Conservation (phyloP, 2,329 filamentous ascomycete species). For the Phyllosticta citribraziliensis region DNA sequence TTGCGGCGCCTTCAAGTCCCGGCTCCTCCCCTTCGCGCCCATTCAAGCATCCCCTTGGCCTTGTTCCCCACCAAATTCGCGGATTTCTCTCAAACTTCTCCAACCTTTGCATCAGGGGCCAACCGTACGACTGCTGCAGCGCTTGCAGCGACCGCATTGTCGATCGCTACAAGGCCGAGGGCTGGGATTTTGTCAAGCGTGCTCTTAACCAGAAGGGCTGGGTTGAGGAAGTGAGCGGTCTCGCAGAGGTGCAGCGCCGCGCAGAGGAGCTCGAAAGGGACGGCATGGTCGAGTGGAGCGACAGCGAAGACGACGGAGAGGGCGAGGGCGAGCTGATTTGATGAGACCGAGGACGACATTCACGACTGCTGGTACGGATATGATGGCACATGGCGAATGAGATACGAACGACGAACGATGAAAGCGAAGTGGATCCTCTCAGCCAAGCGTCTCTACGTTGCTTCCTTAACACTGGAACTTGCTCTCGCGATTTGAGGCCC, state of each 20-base stretch:
- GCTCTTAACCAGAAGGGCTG: constrained; percentile 68
- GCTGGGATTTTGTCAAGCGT: constrained; percentile 68
- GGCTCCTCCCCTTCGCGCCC: constrained; percentile 16
- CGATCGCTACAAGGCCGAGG: constrained; percentile 54
- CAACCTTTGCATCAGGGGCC: constrained; percentile 62
- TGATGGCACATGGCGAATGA: not conserved
- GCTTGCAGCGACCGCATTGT: constrained; percentile 66
- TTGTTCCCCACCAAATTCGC: constrained; percentile 71
- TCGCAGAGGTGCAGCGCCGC: constrained; percentile 54
- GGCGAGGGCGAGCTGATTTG: constrained; percentile 46
- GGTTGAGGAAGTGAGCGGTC: constrained; percentile 64
- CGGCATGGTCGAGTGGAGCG: constrained; percentile 48
- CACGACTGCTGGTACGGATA: not conserved
- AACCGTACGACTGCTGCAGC: constrained; percentile 71
- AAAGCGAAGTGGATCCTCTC: not conserved
- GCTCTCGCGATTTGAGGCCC: too few relatives aligned
- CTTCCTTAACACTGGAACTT: too few relatives aligned
- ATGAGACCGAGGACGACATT: not conserved
- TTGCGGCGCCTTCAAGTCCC: constrained; percentile 5
- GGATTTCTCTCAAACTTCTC: constrained; percentile 67
- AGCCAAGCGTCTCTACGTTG: not conserved
- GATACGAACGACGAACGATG: not conserved
- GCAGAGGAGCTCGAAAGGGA: constrained; percentile 30
- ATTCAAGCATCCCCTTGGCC: constrained; percentile 52
- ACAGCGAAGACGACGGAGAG: constrained; percentile 32